Evolutionary conservation across 2,329 filamentous ascomycete species (phyloP).

Genomic region (Pseudocercospora ulei): DNA sequence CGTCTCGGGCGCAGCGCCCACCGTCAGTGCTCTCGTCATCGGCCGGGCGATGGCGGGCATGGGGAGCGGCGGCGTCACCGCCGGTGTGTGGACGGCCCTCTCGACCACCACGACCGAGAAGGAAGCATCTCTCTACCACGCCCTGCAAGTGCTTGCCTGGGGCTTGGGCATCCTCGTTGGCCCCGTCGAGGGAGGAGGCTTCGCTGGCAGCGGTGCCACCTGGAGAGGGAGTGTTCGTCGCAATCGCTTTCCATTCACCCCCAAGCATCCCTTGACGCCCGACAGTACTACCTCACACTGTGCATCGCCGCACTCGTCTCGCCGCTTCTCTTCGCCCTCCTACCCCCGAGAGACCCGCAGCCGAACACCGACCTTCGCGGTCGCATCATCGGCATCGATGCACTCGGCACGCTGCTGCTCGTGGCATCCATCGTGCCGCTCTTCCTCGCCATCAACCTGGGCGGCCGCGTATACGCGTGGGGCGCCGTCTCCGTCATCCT

Average conservation of each 20-base stretch:
- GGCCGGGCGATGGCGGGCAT: slow-evolving; percentile 33
- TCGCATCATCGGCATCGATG: slow-evolving; percentile 37
- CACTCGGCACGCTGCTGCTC: slow-evolving; percentile 41
- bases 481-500: slow-evolving; percentile 39
- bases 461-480: slow-evolving; percentile 45
- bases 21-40: slow-evolving; percentile 29
- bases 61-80: slow-evolving; percentile 38
- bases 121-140: slow-evolving; percentile 9
- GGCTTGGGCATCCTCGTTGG: slow-evolving; percentile 13
- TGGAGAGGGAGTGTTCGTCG: slow-evolving; percentile 14
- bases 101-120: slow-evolving; percentile 12
- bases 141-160: slow-evolving; percentile 7
- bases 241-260: background rate
- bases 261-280: background rate
- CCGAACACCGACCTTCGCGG: slow-evolving; percentile 1
- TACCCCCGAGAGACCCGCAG: slow-evolving; percentile 32
- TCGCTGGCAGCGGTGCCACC: slow-evolving; percentile 10
- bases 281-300: slow-evolving; percentile 40
- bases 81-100: slow-evolving; percentile 11
- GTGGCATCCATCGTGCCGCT: slow-evolving; percentile 38
- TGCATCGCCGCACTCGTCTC: slow-evolving; percentile 33
- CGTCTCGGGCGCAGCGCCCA: slow-evolving; percentile 33
- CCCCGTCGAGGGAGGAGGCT: slow-evolving; percentile 14
- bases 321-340: slow-evolving; percentile 33
- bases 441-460: slow-evolving; percentile 46